These are phyloP conservation scores for Skeletonema potamos DNA, from an alignment of 108 stramenopile genomes.

Conservation along the genomic window DNA sequence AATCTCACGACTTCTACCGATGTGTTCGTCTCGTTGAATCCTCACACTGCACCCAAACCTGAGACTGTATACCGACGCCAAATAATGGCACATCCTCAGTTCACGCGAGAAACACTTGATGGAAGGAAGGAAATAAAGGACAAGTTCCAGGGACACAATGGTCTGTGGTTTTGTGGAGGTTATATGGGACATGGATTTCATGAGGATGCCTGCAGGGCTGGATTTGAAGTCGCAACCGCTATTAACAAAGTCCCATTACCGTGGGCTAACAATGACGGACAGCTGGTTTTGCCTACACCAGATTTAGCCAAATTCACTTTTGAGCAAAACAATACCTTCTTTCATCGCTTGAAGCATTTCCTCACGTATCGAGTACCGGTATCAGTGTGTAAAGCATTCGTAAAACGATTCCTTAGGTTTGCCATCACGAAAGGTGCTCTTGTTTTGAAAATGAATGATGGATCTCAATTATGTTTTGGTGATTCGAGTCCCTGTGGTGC, in stretches of 20 bases:
- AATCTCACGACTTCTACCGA: constrained; percentile 66
- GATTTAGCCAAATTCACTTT: constrained; percentile 49
- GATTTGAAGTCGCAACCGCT: constrained; percentile 77
- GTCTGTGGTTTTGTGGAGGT: constrained; percentile 93
- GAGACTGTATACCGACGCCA: constrained; percentile 53
- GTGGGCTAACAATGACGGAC: constrained; percentile 47
- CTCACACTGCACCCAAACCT: constrained; percentile 62
- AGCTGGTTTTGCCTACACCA: constrained; percentile 63
- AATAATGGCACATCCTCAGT: constrained; percentile 89
- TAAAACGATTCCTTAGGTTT: constrained; percentile 59
- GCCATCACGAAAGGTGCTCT: constrained; percentile 69
- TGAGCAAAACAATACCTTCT: constrained; percentile 31
- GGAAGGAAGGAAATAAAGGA: constrained; percentile 62
- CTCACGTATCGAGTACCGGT: constrained; percentile 66
- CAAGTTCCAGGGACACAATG: constrained; percentile 74
- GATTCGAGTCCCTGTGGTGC: constrained; percentile 60
- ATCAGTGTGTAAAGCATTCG: constrained; percentile 57
- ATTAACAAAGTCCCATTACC: constrained; percentile 67
- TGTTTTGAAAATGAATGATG: constrained; percentile 76
- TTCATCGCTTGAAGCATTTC: constrained; percentile 40
- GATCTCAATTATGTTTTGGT: constrained; percentile 63
- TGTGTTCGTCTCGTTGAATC: constrained; percentile 94
- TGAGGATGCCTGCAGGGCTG: constrained; percentile 92
- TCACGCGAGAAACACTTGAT: constrained; percentile 63
- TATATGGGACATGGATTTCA: constrained; percentile 97